phyloP scores from a whole-genome alignment of 306 rosid species.

The Acacia confusa region DNA sequence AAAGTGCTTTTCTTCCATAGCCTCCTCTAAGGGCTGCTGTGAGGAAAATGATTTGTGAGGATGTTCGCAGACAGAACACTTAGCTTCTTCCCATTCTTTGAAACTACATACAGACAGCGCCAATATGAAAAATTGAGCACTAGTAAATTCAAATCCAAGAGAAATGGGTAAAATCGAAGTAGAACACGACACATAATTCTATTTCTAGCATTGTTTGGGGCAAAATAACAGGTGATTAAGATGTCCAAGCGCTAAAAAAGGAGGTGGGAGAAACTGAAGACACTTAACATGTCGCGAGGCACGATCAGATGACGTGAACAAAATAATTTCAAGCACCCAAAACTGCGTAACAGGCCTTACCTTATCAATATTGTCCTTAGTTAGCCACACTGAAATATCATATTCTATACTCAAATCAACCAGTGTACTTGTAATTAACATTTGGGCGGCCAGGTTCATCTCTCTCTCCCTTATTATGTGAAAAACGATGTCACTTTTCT shows the following conservation, averaged over 20 bases:
- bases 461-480: not conserved
- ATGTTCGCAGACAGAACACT: conserved; percentile 96
- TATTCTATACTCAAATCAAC: not conserved
- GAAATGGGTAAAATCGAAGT: not conserved
- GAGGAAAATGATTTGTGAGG: conserved; percentile 98
- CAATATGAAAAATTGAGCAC: conserved; percentile 24
- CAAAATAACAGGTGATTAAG: not conserved
- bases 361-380: not conserved
- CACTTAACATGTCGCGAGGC: not conserved
- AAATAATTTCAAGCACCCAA: conserved; percentile 18
- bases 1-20: no score
- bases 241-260: not conserved
- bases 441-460: not conserved
- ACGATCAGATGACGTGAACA: not conserved
- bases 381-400: not conserved
- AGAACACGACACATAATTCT: not conserved
- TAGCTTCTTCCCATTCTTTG: conserved; percentile 91
- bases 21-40: conserved; percentile 64
- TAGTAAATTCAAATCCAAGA: not conserved
- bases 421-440: not conserved
- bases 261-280: not conserved
- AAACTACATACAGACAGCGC: conserved; percentile 35
- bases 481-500: not conserved
- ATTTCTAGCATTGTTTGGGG: not conserved
- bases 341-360: not conserved